A percentile compares a stretch with the other conserved stretches of the same genome.
These are phyloP conservation scores for Chaetomium olivaceum DNA, from an alignment of 2,329 filamentous ascomycete genomes.

Conservation along the genomic window DNA sequence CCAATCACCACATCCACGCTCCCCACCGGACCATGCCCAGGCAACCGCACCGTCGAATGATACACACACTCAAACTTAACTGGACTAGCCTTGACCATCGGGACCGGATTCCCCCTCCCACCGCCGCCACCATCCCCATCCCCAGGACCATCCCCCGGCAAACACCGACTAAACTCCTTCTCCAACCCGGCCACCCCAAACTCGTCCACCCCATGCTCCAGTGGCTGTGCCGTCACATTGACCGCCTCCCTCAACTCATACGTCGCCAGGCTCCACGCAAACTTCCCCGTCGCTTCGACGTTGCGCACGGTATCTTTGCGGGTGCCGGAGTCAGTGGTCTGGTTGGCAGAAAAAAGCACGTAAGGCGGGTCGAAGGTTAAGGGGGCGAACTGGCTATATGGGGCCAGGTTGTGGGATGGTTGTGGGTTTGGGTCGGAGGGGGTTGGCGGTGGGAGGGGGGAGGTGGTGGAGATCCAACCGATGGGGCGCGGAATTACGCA, in stretches of 20 bases:
- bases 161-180: constrained; percentile 46
- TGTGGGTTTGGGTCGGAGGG: constrained; percentile 35
- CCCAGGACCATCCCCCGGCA: constrained; percentile 23
- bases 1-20: constrained; percentile 60
- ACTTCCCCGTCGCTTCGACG: constrained; percentile 55
- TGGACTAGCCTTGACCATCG: constrained; percentile 56
- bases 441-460: constrained; percentile 30
- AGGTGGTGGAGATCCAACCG: constrained; percentile 62
- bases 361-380: constrained; percentile 64
- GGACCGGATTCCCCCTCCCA: constrained; percentile 39
- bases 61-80: constrained; percentile 61
- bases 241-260: constrained; percentile 56
- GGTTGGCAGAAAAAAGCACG: constrained; percentile 62
- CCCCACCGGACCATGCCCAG: constrained; percentile 59
- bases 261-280: constrained; percentile 62
- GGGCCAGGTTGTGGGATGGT: constrained; percentile 54
- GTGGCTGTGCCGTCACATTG: constrained; percentile 54
- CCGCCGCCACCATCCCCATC: constrained; percentile 36
- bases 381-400: constrained; percentile 64
- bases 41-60: constrained; percentile 55
- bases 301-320: constrained; percentile 61
- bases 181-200: constrained; percentile 52
- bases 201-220: constrained; percentile 54
- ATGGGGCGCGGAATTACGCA: constrained; percentile 63
- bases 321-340: constrained; percentile 42